A percentile compares a stretch with the other conserved stretches of the same genome.
Evolutionary conservation across 176 grass and related monocot species (phyloP).

Genomic region (Neostapfia colusana): DNA sequence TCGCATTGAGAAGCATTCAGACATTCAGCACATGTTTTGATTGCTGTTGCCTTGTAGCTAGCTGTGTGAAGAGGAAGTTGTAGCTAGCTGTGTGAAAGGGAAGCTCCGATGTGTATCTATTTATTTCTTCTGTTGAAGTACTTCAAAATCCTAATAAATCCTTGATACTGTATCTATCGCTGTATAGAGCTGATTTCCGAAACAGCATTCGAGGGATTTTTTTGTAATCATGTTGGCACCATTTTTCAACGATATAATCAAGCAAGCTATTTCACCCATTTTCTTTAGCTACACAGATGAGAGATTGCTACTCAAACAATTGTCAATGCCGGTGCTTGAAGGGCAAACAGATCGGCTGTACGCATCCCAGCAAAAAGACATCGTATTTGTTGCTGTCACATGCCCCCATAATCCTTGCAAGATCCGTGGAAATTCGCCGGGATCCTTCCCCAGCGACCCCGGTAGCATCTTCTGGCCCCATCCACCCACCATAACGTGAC

Average conservation of each 20-base stretch:
- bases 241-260: not conserved
- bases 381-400: slow-evolving; percentile 41
- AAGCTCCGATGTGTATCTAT: slow-evolving; percentile 11
- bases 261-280: not conserved
- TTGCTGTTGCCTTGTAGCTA: not conserved
- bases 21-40: slow-evolving; percentile 9
- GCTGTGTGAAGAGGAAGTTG: slow-evolving; percentile 8
- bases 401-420: slow-evolving; percentile 1
- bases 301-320: not conserved
- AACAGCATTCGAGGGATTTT: not conserved
- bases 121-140: not conserved
- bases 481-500: not conserved
- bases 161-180: slow-evolving; percentile 4
- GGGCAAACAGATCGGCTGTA: slow-evolving; percentile 16
- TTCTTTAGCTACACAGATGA: not conserved
- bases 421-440: slow-evolving; percentile 31
- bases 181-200: slow-evolving; percentile 16
- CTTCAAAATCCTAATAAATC: not conserved
- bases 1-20: slow-evolving; percentile 32
- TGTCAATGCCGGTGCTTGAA: slow-evolving; percentile 8
- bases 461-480: slow-evolving; percentile 19
- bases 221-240: not conserved
- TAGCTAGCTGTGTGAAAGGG: slow-evolving; percentile 1
- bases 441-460: slow-evolving; percentile 22
- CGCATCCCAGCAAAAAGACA: not conserved